Conservation (phyloP, 495 filamentous ascomycete species). For the Sphaerosporella brunnea region DNA sequence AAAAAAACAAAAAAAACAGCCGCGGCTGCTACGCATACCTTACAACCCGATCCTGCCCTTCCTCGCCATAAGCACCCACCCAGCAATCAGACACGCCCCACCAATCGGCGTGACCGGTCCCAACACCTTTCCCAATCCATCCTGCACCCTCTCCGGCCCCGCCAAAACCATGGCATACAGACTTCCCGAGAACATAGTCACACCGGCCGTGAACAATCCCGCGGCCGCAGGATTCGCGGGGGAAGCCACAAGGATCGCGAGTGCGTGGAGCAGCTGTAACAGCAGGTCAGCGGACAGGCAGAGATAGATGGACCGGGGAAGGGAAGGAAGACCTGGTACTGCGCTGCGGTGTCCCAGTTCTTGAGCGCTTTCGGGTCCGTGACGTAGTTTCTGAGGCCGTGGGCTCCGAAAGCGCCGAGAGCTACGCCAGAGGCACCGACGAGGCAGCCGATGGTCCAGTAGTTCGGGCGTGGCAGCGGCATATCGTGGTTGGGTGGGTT, state of each 20-base stretch:
- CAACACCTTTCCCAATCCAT: conserved; percentile 27
- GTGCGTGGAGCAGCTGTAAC: conserved; percentile 39
- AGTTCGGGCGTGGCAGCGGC: conserved; percentile 16
- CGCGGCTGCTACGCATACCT: too few species aligned
- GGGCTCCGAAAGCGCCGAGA: conserved; percentile 47
- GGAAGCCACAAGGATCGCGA: conserved; percentile 34
- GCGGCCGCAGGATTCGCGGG: conserved; percentile 32
- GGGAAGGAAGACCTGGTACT: conserved; percentile 36
- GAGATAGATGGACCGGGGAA: background rate
- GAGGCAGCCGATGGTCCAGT: conserved; percentile 42
- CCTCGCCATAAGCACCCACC: conserved; percentile 35
- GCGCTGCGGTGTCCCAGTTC: conserved; percentile 41
- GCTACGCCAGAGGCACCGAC: conserved; percentile 41
- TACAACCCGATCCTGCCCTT: conserved; percentile 24
- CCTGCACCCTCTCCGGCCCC: conserved; percentile 32
- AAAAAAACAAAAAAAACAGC: too few species aligned
- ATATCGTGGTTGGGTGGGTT: background rate
- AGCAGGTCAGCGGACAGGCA: background rate
- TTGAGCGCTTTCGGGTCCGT: conserved; percentile 36
- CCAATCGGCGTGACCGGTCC: conserved; percentile 45
- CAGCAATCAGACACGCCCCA: conserved; percentile 40
- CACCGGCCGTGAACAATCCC: conserved; percentile 29
- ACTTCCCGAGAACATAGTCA: conserved; percentile 41
- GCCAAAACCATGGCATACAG: conserved; percentile 42
- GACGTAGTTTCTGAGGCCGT: conserved; percentile 41